A percentile compares a stretch with the other conserved stretches of the same genome.
Evolutionary conservation across 2,329 filamentous ascomycete genomes (phyloP).

Genomic region (Fonsecaea erecta): DNA sequence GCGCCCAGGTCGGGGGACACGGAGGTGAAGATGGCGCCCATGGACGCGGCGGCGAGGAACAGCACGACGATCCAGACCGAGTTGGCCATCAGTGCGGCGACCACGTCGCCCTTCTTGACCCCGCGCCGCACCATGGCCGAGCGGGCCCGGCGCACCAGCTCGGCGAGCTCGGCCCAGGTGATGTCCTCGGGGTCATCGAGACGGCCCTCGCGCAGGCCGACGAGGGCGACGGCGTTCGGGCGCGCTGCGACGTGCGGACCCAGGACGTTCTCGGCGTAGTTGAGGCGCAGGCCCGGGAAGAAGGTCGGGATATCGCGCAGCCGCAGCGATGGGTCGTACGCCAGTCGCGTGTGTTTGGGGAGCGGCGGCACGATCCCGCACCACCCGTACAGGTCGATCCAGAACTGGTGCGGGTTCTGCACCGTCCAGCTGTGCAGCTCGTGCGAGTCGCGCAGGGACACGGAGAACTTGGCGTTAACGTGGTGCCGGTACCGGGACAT

Average conservation of each 20-base stretch:
- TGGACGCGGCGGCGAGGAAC: conserved; percentile 48
- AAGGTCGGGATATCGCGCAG: conserved; percentile 48
- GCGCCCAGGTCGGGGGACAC: conserved; percentile 52
- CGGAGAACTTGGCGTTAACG: conserved; percentile 32
- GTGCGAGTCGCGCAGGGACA: conserved; percentile 37
- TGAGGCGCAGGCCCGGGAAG: conserved; percentile 46
- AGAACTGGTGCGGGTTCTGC: conserved; percentile 49
- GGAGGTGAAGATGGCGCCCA: conserved; percentile 52
- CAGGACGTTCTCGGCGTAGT: conserved; percentile 50
- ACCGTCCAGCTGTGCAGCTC: conserved; percentile 50
- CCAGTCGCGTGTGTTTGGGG: conserved; percentile 41
- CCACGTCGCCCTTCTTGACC: conserved; percentile 46
- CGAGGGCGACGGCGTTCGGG: conserved; percentile 44
- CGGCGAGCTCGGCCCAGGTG: conserved; percentile 48
- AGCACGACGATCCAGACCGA: conserved; percentile 50
- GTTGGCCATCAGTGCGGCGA: conserved; percentile 50
- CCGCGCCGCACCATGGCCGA: conserved; percentile 47
- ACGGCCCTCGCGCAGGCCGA: conserved; percentile 48
- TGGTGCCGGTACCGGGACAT: conserved; percentile 34
- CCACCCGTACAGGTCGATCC: conserved; percentile 50
- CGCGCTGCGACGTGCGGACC: conserved; percentile 41
- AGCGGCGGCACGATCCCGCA: conserved; percentile 42
- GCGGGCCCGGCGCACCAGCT: conserved; percentile 45
- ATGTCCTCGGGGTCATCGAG: conserved; percentile 41
- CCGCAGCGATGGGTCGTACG: conserved; percentile 45